Evolutionary conservation across 176 grass and related monocot species (phyloP).

Genomic region (Eleusine coracana): DNA sequence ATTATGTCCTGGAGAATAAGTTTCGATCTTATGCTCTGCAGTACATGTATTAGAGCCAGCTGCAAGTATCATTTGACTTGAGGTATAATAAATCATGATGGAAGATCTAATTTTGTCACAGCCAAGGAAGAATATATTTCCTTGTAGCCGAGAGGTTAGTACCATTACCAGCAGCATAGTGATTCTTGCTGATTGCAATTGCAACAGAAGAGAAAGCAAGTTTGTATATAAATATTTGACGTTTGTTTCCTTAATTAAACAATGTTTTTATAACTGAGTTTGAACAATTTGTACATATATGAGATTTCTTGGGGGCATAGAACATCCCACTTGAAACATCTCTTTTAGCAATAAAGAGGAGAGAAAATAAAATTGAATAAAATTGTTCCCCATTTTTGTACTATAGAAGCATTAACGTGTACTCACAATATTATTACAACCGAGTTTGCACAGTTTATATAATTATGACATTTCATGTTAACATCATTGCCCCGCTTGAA

Average conservation of each 20-base stretch:
- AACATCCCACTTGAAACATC: not conserved
- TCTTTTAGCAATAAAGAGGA: not conserved
- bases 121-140: not conserved
- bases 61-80: constrained; percentile 19
- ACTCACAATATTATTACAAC: not conserved
- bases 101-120: not conserved
- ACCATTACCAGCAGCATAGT: not conserved
- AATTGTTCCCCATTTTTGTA: not conserved
- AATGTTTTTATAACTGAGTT: not conserved
- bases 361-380: not conserved
- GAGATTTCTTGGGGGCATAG: not conserved
- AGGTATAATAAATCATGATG: constrained; percentile 4
- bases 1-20: constrained; percentile 6
- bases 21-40: not conserved
- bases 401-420: not conserved
- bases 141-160: constrained; percentile 19
- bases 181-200: constrained; percentile 17
- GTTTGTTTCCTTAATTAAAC: not conserved
- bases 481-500: not conserved
- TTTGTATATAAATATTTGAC: constrained; percentile 15
- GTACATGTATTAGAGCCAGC: constrained; percentile 17
- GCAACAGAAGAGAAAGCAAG: constrained; percentile 10
- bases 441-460: not conserved
- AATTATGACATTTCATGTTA: constrained; percentile 11
- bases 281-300: constrained; percentile 25